Evolutionary conservation across 2,329 filamentous ascomycete genomes (phyloP).

Genomic region (Onygenales sp.): DNA sequence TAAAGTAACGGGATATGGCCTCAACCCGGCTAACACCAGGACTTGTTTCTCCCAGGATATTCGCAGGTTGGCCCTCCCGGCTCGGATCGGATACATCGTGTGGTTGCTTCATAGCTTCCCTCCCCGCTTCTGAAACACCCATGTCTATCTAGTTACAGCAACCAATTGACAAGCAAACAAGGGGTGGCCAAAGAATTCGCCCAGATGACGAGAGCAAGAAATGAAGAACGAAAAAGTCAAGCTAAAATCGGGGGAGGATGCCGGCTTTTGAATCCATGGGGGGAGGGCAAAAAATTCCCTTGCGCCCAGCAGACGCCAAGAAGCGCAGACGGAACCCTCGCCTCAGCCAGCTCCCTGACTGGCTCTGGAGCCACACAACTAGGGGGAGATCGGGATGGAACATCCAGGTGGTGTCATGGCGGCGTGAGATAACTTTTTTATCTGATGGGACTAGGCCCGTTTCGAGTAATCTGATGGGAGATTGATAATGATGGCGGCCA

Average conservation of each 20-base stretch:
- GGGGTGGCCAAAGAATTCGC: not conserved
- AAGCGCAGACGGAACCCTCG: not conserved
- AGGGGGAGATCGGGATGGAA: not conserved
- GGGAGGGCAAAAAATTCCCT: not conserved
- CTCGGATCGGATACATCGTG: not conserved
- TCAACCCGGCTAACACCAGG: constrained; percentile 53
- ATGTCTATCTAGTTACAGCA: not conserved
- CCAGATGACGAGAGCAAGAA: not conserved
- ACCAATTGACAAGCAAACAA: not conserved
- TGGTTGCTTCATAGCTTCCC: not conserved
- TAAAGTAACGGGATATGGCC: constrained; percentile 45
- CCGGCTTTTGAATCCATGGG: not conserved
- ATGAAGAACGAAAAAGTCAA: not conserved
- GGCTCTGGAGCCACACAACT: not conserved
- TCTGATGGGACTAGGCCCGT: constrained; percentile 3
- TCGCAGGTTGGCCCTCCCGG: not conserved
- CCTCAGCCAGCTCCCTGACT: not conserved
- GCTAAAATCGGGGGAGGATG: not conserved
- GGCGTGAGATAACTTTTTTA: not conserved
- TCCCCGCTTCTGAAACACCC: not conserved
- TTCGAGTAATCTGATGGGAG: constrained; percentile 6
- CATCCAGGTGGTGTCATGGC: not conserved
- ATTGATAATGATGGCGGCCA: constrained; percentile 4
- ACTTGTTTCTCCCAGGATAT: constrained; percentile 22
- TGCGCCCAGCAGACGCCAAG: not conserved